These are phyloP conservation scores for Colletotrichum aenigma DNA, from an alignment of 2,329 filamentous ascomycete genomes.

Conservation along the genomic window DNA sequence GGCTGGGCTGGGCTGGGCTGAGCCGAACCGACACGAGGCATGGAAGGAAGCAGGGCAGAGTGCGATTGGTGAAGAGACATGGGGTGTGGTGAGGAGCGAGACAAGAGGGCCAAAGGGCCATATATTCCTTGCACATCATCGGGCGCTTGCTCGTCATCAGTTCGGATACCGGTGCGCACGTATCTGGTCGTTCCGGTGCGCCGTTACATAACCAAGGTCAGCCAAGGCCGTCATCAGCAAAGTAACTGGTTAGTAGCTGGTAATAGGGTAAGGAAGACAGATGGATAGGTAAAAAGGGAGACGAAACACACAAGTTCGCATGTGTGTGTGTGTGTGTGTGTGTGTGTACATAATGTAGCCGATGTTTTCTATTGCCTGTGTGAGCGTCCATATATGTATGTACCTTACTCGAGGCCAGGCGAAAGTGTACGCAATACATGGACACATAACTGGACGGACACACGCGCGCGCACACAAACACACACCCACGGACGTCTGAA, in stretches of 20 bases:
- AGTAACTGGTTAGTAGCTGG: not conserved
- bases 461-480: not conserved
- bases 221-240: not conserved
- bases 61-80: not conserved
- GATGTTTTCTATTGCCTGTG: not conserved
- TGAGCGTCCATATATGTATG: not conserved
- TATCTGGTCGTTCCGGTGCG: not conserved
- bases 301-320: not conserved
- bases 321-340: not conserved
- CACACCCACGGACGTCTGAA: not conserved
- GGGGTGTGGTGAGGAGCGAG: conserved; percentile 9
- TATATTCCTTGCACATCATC: conserved; percentile 5
- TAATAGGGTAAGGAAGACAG: not conserved
- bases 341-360: not conserved
- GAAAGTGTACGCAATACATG: not conserved
- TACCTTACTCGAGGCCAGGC: not conserved
- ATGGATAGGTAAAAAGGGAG: not conserved
- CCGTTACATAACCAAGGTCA: not conserved
- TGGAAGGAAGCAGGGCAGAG: not conserved
- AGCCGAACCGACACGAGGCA: conserved; percentile 4
- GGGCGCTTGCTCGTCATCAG: conserved; percentile 1
- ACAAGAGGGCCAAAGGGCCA: not conserved
- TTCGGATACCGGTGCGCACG: not conserved
- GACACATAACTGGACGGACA: not conserved
- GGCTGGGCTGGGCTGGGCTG: not conserved